Base-by-base conservation (phyloP, 2,329 filamentous ascomycete species). In the Fusarium sp. region DNA sequence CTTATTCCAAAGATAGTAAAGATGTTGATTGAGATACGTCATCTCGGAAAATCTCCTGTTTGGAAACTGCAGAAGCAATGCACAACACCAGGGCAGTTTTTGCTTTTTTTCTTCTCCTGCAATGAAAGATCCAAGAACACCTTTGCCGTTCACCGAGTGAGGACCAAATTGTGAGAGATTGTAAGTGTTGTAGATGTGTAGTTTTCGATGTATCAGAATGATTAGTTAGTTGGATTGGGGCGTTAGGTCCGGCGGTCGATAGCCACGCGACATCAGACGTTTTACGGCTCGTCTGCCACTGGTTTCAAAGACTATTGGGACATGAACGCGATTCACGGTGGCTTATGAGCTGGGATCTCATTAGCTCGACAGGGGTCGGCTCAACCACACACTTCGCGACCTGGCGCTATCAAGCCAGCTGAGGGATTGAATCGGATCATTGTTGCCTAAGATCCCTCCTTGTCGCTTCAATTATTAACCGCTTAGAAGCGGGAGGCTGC, bases 401-500 rank as follows among this genome's bases (percentile, higher is more conserved):
- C 29, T 23, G 33, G 38, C 35, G 39, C 38, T 37, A 26, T 46
- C 29, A 41, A 57, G 33, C 31, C 44, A 67, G 50, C 50, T 41
- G 49, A 67, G 35, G 21, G 39, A 53, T 26, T 24, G 29, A 42
- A 48, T 59, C 62, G 52, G 49, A 50, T 43, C 63, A 70, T 54
- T 57, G 38, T 57, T 50, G 46, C 35, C 37, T 52, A 33, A 43
- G 26, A 35, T 37, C 41, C 23, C 23, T 54, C 31, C 48, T 33
- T 48, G 50, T 39, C 15, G 38, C 21, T 44, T 48, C 47, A 57
- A 42, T 29, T 67, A 33, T 42, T 21, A 57, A 43, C 41, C 35
- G 26, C 24, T 60, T 57, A 39, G 28, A 46, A 48, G 49, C 64
- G 72, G 72, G 57, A 72, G 55, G 59, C 57, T 74, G 66, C 72